Base-by-base conservation (phyloP, 768 basidiomycete species). In the Leccinum pellstonianum region DNA sequence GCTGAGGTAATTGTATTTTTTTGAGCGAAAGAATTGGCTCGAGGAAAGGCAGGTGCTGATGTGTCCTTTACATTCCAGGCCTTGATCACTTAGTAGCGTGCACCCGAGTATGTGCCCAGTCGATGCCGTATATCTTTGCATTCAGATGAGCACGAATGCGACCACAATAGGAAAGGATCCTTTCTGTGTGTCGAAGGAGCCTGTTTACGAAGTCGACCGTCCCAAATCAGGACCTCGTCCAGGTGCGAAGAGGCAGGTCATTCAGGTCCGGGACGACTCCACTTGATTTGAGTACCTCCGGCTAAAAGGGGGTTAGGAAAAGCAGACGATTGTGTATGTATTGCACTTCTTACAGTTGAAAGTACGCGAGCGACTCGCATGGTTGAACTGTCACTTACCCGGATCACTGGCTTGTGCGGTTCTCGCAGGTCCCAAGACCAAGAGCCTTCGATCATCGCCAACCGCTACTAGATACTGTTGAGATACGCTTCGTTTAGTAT, bases 91-190 rank as follows among this genome's bases (percentile, higher is more conserved):
- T 25, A 25, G 25, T 25, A 25, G 25, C 25, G 66, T 88, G 81
- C n/a, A 80, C 76, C 48, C 79, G 75, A n/a, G 81, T 77, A 54
- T 93, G 87, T 7, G 93, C 88, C 95, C 96, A 99, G 74, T 98
- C 96, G 56, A 99, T 94, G 2, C 96, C 97, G 62, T 99, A 98
- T 49, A 98, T 97, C 74, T 94, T 94, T 35, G 92, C 85, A n/a
- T 77, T 78, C 33, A 33, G 5, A 68, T 98, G 96, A 0, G 93
- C 95, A 29, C 80, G 78, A 58, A 98, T 88, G 5, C 81, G 81
- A 10, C 85, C 80, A 5, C 31, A 5, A 91, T 76, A 2, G 93
- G 91, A 8, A 95, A 79, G 5, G 91, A 93, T 8, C 93, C 93
- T 87, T 95, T 96, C 89, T 95, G 64, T 21, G 41, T 2, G 8